A percentile compares a stretch with the other conserved stretches of the same genome.
These are phyloP conservation scores for Grosmannia clavigera DNA, from an alignment of 2,329 filamentous ascomycete genomes.

Conservation along the genomic window DNA sequence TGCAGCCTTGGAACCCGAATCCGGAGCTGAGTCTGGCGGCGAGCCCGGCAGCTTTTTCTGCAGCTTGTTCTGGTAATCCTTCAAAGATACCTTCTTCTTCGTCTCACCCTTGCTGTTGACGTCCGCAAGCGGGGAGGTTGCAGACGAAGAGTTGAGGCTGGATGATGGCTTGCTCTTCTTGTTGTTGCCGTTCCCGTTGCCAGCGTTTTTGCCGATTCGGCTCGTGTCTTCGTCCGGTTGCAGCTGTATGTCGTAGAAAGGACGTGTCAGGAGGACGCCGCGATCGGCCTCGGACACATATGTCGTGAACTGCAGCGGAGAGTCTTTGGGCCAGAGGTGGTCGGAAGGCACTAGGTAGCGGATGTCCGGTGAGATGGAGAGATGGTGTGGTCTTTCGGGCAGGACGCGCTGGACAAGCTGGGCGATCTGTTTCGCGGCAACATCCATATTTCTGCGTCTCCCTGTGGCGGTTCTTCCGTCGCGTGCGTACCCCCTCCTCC, in stretches of 20 bases:
- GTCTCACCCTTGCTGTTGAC: conserved; percentile 20
- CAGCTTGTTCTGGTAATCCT: conserved; percentile 42
- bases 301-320: conserved; percentile 43
- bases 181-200: neutral
- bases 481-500: conserved; percentile 3
- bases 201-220: neutral
- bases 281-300: conserved; percentile 45
- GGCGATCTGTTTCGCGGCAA: conserved; percentile 13
- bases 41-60: conserved; percentile 29
- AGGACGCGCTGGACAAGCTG: conserved; percentile 14
- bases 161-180: conserved; percentile 6
- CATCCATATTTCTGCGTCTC: conserved; percentile 14
- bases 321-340: conserved; percentile 27
- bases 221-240: conserved; percentile 22
- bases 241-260: conserved; percentile 45
- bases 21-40: conserved; percentile 12
- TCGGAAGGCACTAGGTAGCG: conserved; percentile 30
- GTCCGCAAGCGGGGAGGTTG: conserved; percentile 13
- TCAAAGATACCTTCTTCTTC: conserved; percentile 38
- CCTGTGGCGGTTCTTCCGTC: neutral
- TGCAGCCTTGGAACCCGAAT: conserved; percentile 10
- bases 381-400: conserved; percentile 27
- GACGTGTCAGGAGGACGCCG: conserved; percentile 42
- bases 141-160: conserved; percentile 22
- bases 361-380: conserved; percentile 35